Evolutionary conservation across 345 rosid species (phyloP), one percentile per base, ranked within the genome.

Genomic region (Salix caprea): DNA sequence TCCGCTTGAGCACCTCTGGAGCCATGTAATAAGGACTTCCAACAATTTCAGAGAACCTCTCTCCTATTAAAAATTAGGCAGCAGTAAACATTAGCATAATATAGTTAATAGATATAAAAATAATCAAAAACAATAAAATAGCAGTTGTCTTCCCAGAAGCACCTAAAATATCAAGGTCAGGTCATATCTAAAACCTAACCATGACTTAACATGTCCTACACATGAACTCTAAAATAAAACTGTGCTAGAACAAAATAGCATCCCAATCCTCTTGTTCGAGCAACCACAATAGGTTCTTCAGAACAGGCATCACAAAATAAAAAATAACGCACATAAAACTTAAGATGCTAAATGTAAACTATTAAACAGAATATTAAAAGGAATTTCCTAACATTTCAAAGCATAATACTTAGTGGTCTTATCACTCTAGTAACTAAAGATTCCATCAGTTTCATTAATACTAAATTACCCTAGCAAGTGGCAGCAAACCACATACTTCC

Each of bases 1-100:
- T 94, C 68, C 97, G 77, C 90, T 92, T 96, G n/a, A 96, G 91
- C 80, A 96, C 99, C 88, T 96, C 99, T 15, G 99, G 99, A 72
- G 99, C 98, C 98, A 94, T 96, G 85, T 96, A 96, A 82, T 96
- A 94, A 65, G 99, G 98, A 74, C 99, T 96, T 79, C 99, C 99
- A 82, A 96, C 98, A 60, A 96, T 96, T 85, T 96, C 99, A 5
- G 98, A 94, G 85, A 94, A 96, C 72, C 87, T 87, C 83, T 96
- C 97, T 69, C 99, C 99, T 96, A 37, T 75, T 72, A 56, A 72
- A 76, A 68, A 34, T 69, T 78, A 40, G 71, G 78, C 72, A 81
- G 71, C 21, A 70, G 40, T 26, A 10, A 67, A 21, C n/a, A 67
- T 21, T 30, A 66, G 21, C 7, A 34, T 39, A 69, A 76, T 15